Conservation (phyloP, 306 rosid species). For the Gastrolobium bilobum region DNA sequence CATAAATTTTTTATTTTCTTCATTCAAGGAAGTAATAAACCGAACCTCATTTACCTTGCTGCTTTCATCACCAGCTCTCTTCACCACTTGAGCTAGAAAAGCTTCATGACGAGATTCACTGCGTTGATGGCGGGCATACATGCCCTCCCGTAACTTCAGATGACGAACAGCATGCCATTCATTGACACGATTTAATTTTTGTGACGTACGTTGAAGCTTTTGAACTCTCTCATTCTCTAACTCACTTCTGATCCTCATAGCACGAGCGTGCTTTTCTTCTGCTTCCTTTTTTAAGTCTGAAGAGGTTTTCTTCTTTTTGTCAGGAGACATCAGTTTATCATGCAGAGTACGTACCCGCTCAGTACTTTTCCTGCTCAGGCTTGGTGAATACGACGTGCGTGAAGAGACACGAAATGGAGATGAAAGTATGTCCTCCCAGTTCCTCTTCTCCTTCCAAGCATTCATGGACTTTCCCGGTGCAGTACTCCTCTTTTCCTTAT, state of each 20-base stretch:
- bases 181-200: conserved; percentile 85
- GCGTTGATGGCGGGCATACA: conserved; percentile 97
- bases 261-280: conserved; percentile 97
- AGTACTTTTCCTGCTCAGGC: conserved; percentile 86
- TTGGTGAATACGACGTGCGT: conserved; percentile 83
- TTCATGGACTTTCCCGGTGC: conserved; percentile 85
- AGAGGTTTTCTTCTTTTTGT: conserved; percentile 90
- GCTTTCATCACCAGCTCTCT: conserved; percentile 99
- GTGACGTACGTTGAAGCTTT: conserved; percentile 92
- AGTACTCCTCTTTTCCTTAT: conserved; percentile 78
- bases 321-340: conserved; percentile 97
- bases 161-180: conserved; percentile 96
- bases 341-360: conserved; percentile 93
- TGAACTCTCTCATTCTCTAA: conserved; percentile 96
- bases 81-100: conserved; percentile 93
- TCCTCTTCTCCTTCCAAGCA: conserved; percentile 99
- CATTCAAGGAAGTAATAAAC: conserved; percentile 93
- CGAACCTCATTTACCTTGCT: conserved; percentile 99
- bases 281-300: conserved; percentile 90
- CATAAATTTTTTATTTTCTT: conserved; percentile 89
- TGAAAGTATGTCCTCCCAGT: conserved; percentile 96
- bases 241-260: conserved; percentile 93
- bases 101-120: conserved; percentile 99
- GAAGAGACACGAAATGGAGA: conserved; percentile 89
- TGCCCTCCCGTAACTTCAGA: conserved; percentile 93